A percentile compares a stretch with the other conserved stretches of the same genome.
phyloP scores from a whole-genome alignment of 2,329 filamentous ascomycete species.

The Trichoderma polysporum region DNA sequence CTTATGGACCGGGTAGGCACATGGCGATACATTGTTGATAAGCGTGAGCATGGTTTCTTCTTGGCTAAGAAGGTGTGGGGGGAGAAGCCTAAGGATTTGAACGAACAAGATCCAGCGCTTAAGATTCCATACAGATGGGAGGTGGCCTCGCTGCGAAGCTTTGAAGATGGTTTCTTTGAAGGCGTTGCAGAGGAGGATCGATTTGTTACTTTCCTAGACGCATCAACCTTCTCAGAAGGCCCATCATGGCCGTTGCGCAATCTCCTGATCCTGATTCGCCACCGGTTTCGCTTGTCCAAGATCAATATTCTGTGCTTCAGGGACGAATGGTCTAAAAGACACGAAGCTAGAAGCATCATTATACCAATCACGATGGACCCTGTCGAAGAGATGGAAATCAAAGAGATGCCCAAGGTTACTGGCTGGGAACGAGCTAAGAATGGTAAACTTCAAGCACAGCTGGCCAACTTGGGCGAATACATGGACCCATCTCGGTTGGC shows the following conservation, averaged over 20 bases:
- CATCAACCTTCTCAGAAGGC: slow-evolving; percentile 82
- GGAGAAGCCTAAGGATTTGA: slow-evolving; percentile 42
- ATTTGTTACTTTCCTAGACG: slow-evolving; percentile 86
- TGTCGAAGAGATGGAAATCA: slow-evolving; percentile 43
- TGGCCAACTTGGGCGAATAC: slow-evolving; percentile 83
- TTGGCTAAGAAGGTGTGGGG: slow-evolving; percentile 73
- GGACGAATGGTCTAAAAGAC: slow-evolving; percentile 73
- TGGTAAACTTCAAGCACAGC: slow-evolving; percentile 74
- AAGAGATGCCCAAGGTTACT: slow-evolving; percentile 80
- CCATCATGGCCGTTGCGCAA: slow-evolving; percentile 95
- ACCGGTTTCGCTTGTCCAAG: slow-evolving; percentile 73
- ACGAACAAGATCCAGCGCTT: slow-evolving; percentile 47
- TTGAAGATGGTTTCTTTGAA: slow-evolving; percentile 86
- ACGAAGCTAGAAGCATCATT: slow-evolving; percentile 79
- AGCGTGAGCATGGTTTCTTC: slow-evolving; percentile 90
- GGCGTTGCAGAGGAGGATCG: slow-evolving; percentile 68
- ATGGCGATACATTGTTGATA: slow-evolving; percentile 81
- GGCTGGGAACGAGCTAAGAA: slow-evolving; percentile 88
- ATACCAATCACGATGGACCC: slow-evolving; percentile 62
- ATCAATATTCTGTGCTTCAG: slow-evolving; percentile 89
- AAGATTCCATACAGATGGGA: slow-evolving; percentile 70
- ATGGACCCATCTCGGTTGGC: slow-evolving; percentile 88
- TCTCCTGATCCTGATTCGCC: slow-evolving; percentile 77
- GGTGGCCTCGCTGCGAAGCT: slow-evolving; percentile 71
- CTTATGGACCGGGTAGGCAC: slow-evolving; percentile 83